phyloP scores from a whole-genome alignment of 2,329 filamentous ascomycete genomes.

The Celoporthe dispersa region DNA sequence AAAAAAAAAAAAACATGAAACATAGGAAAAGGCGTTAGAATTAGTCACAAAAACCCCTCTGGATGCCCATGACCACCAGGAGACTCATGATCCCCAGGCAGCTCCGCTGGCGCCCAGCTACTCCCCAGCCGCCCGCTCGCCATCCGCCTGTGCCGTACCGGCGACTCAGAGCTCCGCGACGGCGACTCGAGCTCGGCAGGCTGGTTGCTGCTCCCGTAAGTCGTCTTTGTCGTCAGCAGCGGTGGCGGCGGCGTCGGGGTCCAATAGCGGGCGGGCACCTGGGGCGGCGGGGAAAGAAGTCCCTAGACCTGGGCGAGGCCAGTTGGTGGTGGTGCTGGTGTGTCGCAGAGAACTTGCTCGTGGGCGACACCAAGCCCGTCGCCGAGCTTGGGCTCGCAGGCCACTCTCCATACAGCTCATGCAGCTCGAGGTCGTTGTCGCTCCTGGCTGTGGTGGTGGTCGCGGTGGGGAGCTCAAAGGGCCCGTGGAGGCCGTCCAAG shows the following conservation, averaged over 20 bases:
- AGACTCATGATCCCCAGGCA: constrained; percentile 4
- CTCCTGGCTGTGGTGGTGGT: constrained; percentile 3
- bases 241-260: constrained; percentile 22
- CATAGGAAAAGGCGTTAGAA: background rate
- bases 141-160: constrained; percentile 1
- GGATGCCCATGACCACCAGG: no score
- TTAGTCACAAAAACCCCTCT: background rate
- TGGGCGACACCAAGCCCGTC: constrained; percentile 2
- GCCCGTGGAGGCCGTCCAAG: constrained; percentile 20
- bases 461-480: constrained; percentile 23
- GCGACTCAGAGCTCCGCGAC: background rate
- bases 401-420: constrained; percentile 10
- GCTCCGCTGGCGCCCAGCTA: constrained; percentile 12
- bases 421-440: constrained; percentile 14
- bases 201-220: constrained; percentile 16
- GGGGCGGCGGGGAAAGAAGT: constrained; percentile 5
- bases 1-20: background rate
- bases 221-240: background rate
- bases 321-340: background rate
- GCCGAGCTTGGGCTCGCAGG: constrained; percentile 14
- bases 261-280: background rate
- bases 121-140: constrained; percentile 10
- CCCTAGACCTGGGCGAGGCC: constrained; percentile 7
- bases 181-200: constrained; percentile 29
- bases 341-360: background rate